These are phyloP conservation scores for Nicotiana sylvestris DNA, from an alignment of 257 asterid genomes.

Conservation along the genomic window DNA sequence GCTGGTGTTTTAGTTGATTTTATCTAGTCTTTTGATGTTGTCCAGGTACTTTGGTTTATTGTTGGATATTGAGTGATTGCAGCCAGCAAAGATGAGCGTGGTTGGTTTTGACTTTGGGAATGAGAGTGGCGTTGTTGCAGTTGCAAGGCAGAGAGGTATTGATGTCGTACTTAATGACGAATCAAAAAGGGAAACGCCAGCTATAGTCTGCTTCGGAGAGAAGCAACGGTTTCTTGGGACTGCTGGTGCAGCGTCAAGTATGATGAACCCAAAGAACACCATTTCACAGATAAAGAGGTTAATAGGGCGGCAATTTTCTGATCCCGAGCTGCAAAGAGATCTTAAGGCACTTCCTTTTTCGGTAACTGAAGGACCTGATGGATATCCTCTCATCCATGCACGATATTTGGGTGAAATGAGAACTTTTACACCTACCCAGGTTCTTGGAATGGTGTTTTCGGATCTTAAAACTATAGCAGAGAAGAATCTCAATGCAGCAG, in stretches of 20 bases:
- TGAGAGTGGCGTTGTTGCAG: conserved; percentile 92
- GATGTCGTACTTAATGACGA: conserved; percentile 95
- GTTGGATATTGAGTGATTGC: conserved; percentile 3
- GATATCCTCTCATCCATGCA: conserved; percentile 77
- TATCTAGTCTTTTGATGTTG: background rate
- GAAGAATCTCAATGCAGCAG: conserved; percentile 80
- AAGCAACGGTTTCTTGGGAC: conserved; percentile 96
- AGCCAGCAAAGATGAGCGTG: conserved; percentile 71
- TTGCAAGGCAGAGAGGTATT: conserved; percentile 94
- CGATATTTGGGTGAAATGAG: conserved; percentile 72
- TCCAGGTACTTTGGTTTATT: conserved; percentile 29
- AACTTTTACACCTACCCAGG: conserved; percentile 84
- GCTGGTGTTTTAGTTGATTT: background rate
- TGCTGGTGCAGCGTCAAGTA: conserved; percentile 92
- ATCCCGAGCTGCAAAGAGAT: conserved; percentile 87
- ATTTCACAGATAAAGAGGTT: conserved; percentile 87
- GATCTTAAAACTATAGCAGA: conserved; percentile 77
- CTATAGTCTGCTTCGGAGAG: conserved; percentile 87
- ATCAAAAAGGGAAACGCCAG: conserved; percentile 90
- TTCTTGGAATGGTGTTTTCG: conserved; percentile 83
- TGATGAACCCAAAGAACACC: conserved; percentile 94
- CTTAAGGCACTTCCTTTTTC: conserved; percentile 63
- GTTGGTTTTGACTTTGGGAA: conserved; percentile 97
- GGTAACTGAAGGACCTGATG: conserved; percentile 88
- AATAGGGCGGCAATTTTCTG: conserved; percentile 75